phyloP scores from a whole-genome alignment of 352 stramenopile genomes.

The Phytophthora colocasiae region DNA sequence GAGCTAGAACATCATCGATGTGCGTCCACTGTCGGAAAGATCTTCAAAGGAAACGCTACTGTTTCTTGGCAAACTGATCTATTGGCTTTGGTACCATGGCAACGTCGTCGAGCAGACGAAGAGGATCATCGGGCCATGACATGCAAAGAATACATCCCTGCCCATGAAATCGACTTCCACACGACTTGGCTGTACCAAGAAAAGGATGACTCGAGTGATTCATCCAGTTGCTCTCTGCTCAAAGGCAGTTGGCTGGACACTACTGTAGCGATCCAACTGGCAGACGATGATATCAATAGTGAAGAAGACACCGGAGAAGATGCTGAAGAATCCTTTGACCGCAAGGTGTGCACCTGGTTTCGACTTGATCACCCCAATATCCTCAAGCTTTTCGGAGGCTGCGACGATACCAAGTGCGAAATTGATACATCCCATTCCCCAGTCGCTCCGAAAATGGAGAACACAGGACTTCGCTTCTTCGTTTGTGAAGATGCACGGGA shows the following conservation, averaged over 20 bases:
- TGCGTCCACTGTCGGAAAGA: no score
- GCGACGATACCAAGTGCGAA: slow-evolving; percentile 7
- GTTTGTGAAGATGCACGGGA: slow-evolving; percentile 14
- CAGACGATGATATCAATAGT: not conserved
- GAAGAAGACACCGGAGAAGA: not conserved
- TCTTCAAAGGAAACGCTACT: no score
- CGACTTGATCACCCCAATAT: slow-evolving; percentile 19
- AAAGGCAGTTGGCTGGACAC: slow-evolving; percentile 22
- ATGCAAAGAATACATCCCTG: slow-evolving; percentile 21
- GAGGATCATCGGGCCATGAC: not conserved
- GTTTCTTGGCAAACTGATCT: no score
- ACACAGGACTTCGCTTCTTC: slow-evolving; percentile 9
- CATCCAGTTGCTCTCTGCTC: slow-evolving; percentile 3
- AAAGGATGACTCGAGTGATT: slow-evolving; percentile 6
- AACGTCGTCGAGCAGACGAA: no score
- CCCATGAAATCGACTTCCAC: slow-evolving; percentile 11
- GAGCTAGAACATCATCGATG: no score
- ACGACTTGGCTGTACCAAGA: slow-evolving; percentile 9
- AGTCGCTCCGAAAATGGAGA: not conserved
- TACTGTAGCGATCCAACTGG: slow-evolving; percentile 18
- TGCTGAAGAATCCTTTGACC: slow-evolving; percentile 4
- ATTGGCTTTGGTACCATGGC: no score
- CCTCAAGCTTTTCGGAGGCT: slow-evolving; percentile 16
- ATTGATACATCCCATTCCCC: slow-evolving; percentile 13
- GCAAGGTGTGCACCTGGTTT: slow-evolving; percentile 16